phyloP scores from a whole-genome alignment of 192 early-diverging fungal species.

The Ambispora gerdemannii region DNA sequence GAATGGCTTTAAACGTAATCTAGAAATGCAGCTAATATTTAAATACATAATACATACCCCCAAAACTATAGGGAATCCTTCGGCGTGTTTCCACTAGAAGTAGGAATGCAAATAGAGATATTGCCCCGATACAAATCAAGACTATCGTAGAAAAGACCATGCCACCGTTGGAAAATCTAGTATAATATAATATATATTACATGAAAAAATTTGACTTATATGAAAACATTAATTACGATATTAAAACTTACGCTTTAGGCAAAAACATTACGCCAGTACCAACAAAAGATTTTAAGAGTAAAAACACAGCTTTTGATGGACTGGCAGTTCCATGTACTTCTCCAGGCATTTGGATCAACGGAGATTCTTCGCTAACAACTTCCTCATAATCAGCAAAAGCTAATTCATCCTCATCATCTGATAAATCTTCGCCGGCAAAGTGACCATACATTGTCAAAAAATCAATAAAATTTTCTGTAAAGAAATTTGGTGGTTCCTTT shows the following conservation, averaged over 20 bases:
- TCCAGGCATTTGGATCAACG: conserved; percentile 44
- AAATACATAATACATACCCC: conserved; percentile 47
- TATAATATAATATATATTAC: not conserved
- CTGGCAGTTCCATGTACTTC: conserved; percentile 58
- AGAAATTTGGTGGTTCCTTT: conserved; percentile 59
- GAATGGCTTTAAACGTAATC: not conserved
- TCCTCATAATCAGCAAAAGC: conserved; percentile 33
- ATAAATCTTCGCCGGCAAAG: conserved; percentile 90
- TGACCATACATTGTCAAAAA: conserved; percentile 90
- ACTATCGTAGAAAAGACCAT: conserved; percentile 63
- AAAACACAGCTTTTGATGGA: conserved; percentile 69
- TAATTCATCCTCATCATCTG: conserved; percentile 68
- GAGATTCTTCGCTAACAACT: conserved; percentile 33
- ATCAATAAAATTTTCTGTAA: conserved; percentile 92
- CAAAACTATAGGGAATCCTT: conserved; percentile 68
- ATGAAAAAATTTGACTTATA: not conserved
- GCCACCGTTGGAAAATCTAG: conserved; percentile 75
- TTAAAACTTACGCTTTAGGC: conserved; percentile 54
- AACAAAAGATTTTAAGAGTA: conserved; percentile 79
- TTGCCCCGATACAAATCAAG: conserved; percentile 62
- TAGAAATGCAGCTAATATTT: not conserved
- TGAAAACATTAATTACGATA: too few relatives aligned
- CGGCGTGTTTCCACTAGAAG: conserved; percentile 66
- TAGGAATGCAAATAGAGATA: conserved; percentile 69
- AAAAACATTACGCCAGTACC: conserved; percentile 73